Evolutionary conservation across 2,329 filamentous ascomycete species (phyloP), one percentile per base, ranked within the genome.

Genomic region (Scedosporium boydii): DNA sequence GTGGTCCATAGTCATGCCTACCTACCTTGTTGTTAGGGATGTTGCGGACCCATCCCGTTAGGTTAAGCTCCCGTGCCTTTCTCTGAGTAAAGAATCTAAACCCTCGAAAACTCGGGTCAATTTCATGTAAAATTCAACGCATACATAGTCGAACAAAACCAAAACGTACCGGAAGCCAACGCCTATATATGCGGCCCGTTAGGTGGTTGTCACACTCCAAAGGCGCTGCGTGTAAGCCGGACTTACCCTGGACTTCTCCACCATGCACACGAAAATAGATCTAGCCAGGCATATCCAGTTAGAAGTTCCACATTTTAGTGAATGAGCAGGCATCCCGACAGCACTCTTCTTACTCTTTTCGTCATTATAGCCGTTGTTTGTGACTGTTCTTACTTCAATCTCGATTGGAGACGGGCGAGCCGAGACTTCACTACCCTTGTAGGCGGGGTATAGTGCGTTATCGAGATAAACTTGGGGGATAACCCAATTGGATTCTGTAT

Each of bases 241-340:
- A 67, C 75, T 65, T 75, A 87, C 88, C 88, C 81, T 91, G 88
- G 12, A 91, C 88, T 46, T 67, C 67, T 26, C 51, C 51, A 61
- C 87, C 88, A 68, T 89, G 85, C 63, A 86, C 87, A 16, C 82
- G 74, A 70, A 87, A 88, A 67, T 84, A 84, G 38, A 87, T 74
- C 84, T 87, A 58, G 16, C n/a, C 12, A 18, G 23, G 41, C 4
- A 5, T 6, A 4, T 12, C 16, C 7, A 46, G 46, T 51, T 34
- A 53, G 44, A 18, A 38, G n/a, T 27, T 5, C 21, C 27, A 2
- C 14, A 58, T 58, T 4, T 21, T 4, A 16, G 7, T 55, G 10
- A 14, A 18, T 34, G 29, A 9, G 29, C 29, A 34, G 29, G 9
- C 29, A 9, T 34, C 29, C 2, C 6, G 29, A 6, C 6, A 34